phyloP scores from a whole-genome alignment of 129 eudicot species.

The Heracleum sosnowskyi region DNA sequence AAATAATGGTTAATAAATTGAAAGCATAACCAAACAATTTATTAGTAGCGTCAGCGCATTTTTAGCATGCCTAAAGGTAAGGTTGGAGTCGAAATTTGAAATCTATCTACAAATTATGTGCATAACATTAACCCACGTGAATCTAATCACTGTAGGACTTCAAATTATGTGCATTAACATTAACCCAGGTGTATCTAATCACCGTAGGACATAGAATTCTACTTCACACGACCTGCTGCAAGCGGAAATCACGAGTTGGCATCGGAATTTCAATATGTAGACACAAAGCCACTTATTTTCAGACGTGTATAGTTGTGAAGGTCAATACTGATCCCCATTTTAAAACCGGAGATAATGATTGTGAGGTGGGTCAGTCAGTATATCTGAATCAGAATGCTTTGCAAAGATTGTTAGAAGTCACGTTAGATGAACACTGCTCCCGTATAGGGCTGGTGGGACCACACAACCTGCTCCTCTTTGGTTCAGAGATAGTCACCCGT shows the following conservation, averaged over 20 bases:
- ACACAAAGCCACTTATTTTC: background rate
- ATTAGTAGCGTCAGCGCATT: background rate
- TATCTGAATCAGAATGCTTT: conserved; percentile 60
- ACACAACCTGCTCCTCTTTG: conserved; percentile 74
- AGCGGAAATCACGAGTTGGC: background rate
- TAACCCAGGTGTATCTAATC: background rate
- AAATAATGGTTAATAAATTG: background rate
- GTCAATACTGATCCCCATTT: conserved; percentile 20
- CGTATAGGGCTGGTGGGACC: conserved; percentile 59
- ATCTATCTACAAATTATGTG: background rate
- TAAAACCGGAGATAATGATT: conserved; percentile 9
- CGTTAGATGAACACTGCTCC: conserved; percentile 67
- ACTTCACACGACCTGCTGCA: conserved; percentile 2
- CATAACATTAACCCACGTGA: background rate
- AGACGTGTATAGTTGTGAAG: background rate
- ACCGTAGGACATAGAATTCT: background rate
- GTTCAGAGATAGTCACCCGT: conserved; percentile 77
- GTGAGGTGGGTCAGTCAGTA: conserved; percentile 14
- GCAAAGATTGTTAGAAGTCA: conserved; percentile 69
- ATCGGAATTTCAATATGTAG: background rate
- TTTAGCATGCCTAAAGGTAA: background rate
- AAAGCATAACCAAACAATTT: background rate
- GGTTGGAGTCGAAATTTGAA: background rate
- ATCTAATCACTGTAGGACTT: background rate
- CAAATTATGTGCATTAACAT: background rate